These are phyloP conservation scores for Diplodia seriata DNA, from an alignment of 2,329 filamentous ascomycete species.

Conservation along the genomic window DNA sequence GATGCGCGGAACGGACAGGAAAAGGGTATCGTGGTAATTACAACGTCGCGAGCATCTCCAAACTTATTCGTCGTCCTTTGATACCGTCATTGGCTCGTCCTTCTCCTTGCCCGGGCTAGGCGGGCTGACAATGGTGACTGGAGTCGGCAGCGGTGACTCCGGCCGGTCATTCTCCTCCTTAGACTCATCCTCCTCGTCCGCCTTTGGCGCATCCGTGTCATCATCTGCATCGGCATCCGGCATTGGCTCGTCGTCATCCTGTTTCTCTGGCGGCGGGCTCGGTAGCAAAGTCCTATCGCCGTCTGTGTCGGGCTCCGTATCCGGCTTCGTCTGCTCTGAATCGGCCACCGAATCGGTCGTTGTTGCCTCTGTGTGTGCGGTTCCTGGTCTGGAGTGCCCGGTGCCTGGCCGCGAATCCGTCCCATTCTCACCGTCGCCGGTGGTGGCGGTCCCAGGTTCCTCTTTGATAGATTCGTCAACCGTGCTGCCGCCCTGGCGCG, in stretches of 20 bases:
- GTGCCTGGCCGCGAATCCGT: constrained; percentile 26
- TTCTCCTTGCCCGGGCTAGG: constrained; percentile 42
- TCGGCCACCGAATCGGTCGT: constrained; percentile 24
- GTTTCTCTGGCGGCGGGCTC: constrained; percentile 45
- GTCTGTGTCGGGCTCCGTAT: constrained; percentile 8
- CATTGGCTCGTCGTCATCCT: constrained; percentile 34
- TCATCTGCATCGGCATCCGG: constrained; percentile 25
- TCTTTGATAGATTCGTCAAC: constrained; percentile 29
- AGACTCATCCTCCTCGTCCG: constrained; percentile 26
- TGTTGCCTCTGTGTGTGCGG: constrained; percentile 13
- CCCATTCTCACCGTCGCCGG: constrained; percentile 22
- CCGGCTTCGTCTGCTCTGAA: constrained; percentile 17
- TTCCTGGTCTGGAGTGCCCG: constrained; percentile 23
- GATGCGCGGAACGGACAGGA: not conserved
- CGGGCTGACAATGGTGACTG: constrained; percentile 47
- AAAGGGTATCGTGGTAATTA: constrained; percentile 21
- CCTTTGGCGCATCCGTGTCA: not conserved
- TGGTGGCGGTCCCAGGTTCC: constrained; percentile 7
- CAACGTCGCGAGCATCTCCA: constrained; percentile 1
- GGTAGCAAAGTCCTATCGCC: constrained; percentile 41
- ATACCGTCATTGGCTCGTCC: not conserved
- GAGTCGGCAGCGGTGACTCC: constrained; percentile 37
- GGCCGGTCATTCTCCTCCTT: constrained; percentile 15
- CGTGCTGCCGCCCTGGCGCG: constrained; percentile 23
- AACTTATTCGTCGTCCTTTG: constrained; percentile 19